A percentile compares a stretch with the other conserved stretches of the same genome.
These are phyloP conservation scores for Cercospora sojina DNA, from an alignment of 2,329 filamentous ascomycete genomes.

Conservation along the genomic window DNA sequence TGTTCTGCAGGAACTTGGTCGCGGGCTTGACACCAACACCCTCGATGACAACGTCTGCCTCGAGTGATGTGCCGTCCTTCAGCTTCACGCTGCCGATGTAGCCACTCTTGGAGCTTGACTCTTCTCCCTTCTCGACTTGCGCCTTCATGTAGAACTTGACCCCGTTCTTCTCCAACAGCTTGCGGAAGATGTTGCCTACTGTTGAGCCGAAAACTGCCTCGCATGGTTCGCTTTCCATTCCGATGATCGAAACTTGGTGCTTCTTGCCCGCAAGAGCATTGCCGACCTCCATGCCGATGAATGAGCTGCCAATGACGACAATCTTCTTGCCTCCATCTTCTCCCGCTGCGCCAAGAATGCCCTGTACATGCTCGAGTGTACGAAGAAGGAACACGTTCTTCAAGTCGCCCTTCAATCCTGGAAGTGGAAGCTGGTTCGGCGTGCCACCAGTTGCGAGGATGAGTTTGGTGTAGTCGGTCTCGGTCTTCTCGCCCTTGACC, in stretches of 20 bases:
- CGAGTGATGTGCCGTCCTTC: conserved; percentile 79
- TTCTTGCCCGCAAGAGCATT: conserved; percentile 72
- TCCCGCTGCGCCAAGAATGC: conserved; percentile 76
- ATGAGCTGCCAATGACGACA: conserved; percentile 86
- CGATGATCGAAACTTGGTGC: conserved; percentile 82
- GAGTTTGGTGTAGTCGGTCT: conserved; percentile 79
- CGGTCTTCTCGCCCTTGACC: conserved; percentile 72
- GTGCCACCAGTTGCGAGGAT: conserved; percentile 85
- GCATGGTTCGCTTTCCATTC: conserved; percentile 82
- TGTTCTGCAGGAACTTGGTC: conserved; percentile 77
- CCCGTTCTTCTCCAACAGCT: conserved; percentile 76
- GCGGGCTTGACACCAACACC: conserved; percentile 86
- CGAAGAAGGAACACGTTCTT: conserved; percentile 85
- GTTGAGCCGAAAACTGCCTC: conserved; percentile 80
- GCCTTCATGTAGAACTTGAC: conserved; percentile 85
- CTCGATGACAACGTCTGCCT: conserved; percentile 86
- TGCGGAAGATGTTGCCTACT: conserved; percentile 78
- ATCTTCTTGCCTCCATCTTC: conserved; percentile 82
- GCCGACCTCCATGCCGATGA: conserved; percentile 98
- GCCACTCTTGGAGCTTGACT: conserved; percentile 64
- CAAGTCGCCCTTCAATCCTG: conserved; percentile 77
- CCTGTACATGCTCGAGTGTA: conserved; percentile 71
- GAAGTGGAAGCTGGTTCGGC: conserved; percentile 71
- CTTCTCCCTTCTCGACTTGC: conserved; percentile 76
- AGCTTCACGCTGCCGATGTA: conserved; percentile 78